A percentile compares a stretch with the other conserved stretches of the same genome.
Conservation (phyloP, 441 rosid species). For the Adansonia grandidieri region DNA sequence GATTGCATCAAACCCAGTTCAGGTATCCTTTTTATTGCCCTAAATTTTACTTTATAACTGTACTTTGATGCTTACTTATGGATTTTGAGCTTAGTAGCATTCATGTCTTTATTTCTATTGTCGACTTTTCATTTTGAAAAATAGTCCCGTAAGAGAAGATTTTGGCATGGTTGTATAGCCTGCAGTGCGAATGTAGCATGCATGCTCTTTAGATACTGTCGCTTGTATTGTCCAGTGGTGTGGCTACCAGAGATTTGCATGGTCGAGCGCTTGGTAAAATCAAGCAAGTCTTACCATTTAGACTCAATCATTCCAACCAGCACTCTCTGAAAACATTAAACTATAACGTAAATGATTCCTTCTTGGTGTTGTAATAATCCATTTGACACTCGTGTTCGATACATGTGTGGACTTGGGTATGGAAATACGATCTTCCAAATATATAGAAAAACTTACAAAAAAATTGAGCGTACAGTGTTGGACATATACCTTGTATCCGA, state of each 20-base stretch:
- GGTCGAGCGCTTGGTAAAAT: background rate
- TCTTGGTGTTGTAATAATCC: no score
- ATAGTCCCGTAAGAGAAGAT: background rate
- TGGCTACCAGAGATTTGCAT: background rate
- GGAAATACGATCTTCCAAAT: no score
- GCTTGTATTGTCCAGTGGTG: background rate
- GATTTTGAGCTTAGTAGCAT: constrained; percentile 1
- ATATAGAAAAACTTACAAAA: no score
- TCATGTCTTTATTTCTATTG: background rate
- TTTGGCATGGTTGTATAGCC: background rate
- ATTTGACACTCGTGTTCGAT: no score
- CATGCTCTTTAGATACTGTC: background rate
- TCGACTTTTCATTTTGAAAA: background rate
- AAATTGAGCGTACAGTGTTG: no score
- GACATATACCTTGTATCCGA: no score
- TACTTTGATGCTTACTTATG: background rate
- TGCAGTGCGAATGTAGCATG: background rate
- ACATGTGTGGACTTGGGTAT: no score
- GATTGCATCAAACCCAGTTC: constrained; percentile 79
- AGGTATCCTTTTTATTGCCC: constrained; percentile 53
- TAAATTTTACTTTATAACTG: background rate
- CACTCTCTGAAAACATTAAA: background rate
- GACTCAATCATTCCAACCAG: background rate
- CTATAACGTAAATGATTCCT: no score
- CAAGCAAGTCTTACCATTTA: no score